Evolutionary conservation across 768 basidiomycete species (phyloP).

Genomic region (Cystobasidium onofrii): DNA sequence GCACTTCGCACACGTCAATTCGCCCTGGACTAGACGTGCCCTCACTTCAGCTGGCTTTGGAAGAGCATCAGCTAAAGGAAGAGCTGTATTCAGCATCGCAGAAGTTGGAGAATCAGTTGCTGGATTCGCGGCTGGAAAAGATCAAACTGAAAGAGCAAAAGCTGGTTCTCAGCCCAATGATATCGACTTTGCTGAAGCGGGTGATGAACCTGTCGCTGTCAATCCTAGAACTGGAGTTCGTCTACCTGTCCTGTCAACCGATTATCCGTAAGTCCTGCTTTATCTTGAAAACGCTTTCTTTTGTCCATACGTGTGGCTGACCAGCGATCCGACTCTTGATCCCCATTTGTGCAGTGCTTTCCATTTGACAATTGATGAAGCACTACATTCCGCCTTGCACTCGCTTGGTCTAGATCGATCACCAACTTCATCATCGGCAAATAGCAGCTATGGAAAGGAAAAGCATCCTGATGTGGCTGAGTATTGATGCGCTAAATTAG

Average conservation of each 20-base stretch:
- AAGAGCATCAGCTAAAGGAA: neutral
- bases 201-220: neutral
- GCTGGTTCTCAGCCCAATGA: neutral
- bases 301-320: neutral
- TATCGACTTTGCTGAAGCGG: conserved; percentile 10
- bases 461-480: neutral
- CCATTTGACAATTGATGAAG: conserved; percentile 28
- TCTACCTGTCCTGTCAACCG: conserved; percentile 21
- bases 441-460: neutral
- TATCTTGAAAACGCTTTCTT: neutral
- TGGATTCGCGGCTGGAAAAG: neutral
- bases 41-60: conserved; percentile 33
- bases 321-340: neutral
- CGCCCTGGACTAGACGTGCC: conserved; percentile 61
- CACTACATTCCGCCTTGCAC: neutral
- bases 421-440: neutral
- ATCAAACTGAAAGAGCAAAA: neutral
- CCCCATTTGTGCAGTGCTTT: neutral
- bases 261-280: conserved; percentile 7
- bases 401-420: neutral
- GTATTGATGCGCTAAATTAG: neutral
- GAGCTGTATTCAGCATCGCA: conserved; percentile 33
- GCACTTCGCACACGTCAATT: conserved; percentile 85
- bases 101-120: conserved; percentile 8
- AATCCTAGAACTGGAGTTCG: neutral